Evolutionary conservation across 345 rosid species (phyloP).

Genomic region (Heritiera fomes): DNA sequence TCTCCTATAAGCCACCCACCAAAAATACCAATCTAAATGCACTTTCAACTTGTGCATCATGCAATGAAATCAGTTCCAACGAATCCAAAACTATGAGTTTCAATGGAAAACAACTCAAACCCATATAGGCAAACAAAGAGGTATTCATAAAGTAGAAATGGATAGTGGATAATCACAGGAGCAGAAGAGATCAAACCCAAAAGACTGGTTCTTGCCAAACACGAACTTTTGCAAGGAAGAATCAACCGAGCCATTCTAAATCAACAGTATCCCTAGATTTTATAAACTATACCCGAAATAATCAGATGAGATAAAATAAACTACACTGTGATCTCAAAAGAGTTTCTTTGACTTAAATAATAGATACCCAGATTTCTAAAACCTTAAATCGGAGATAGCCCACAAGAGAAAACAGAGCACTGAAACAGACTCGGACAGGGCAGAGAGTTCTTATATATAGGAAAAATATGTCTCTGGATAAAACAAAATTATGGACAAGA

Average conservation of each 20-base stretch:
- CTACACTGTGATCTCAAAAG: background rate
- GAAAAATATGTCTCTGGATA: constrained; percentile 43
- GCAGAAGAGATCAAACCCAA: constrained; percentile 74
- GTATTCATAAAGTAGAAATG: background rate
- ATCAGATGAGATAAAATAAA: constrained; percentile 14
- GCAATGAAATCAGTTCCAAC: background rate
- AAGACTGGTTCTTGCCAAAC: constrained; percentile 61
- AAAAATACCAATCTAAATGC: background rate
- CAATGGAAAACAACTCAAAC: background rate
- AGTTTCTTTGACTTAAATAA: constrained; percentile 4
- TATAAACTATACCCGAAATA: constrained; percentile 5
- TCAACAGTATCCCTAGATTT: constrained; percentile 17
- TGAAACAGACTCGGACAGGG: background rate
- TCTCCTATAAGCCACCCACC: background rate
- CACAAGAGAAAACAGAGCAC: constrained; percentile 14
- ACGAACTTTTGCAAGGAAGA: constrained; percentile 74
- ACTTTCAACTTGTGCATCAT: background rate
- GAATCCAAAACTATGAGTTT: background rate
- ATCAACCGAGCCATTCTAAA: constrained; percentile 80
- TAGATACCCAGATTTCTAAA: constrained; percentile 30
- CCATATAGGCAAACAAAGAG: background rate
- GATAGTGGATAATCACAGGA: constrained; percentile 69
- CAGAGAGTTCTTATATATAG: constrained; percentile 18
- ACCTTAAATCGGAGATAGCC: constrained; percentile 23
- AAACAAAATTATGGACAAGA: constrained; percentile 41